phyloP scores from a whole-genome alignment of 441 rosid species.

The Eruca vesicaria region DNA sequence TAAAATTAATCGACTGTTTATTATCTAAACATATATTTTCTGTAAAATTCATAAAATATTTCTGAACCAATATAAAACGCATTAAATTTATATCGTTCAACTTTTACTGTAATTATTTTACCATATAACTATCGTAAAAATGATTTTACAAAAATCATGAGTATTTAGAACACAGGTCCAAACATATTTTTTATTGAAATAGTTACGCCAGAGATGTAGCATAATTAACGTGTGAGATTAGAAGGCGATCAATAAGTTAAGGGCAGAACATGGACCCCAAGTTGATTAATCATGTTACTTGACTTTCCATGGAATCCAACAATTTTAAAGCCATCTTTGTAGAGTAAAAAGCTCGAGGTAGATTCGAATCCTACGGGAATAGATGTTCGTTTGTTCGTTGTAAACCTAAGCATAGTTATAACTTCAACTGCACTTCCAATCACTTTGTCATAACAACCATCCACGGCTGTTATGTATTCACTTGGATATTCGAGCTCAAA shows the following conservation, averaged over 20 bases:
- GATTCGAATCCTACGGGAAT: slow-evolving; percentile 8
- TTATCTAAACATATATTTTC: background rate
- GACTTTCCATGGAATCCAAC: slow-evolving; percentile 30
- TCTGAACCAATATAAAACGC: background rate
- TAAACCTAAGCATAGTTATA: slow-evolving; percentile 24
- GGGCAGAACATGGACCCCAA: slow-evolving; percentile 27
- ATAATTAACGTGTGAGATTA: background rate
- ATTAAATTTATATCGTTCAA: background rate
- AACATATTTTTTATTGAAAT: background rate
- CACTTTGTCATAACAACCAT: slow-evolving; percentile 13
- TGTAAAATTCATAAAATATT: background rate
- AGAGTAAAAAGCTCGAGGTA: slow-evolving; percentile 1
- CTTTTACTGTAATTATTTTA: background rate
- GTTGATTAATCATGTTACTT: slow-evolving; percentile 25
- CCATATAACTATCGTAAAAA: background rate
- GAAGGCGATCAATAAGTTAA: background rate
- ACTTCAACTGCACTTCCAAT: slow-evolving; percentile 9
- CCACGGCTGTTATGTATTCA: slow-evolving; percentile 8
- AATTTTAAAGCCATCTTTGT: slow-evolving; percentile 2
- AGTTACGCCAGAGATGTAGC: background rate
- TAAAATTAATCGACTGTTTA: background rate
- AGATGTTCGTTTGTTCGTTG: slow-evolving; percentile 23
- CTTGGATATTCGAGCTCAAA: slow-evolving; percentile 21
- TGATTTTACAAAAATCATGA: background rate
- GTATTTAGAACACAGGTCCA: background rate